These are phyloP conservation scores for Perkinsus olseni DNA, from an alignment of 169 alveolate genomes.

Conservation along the genomic window DNA sequence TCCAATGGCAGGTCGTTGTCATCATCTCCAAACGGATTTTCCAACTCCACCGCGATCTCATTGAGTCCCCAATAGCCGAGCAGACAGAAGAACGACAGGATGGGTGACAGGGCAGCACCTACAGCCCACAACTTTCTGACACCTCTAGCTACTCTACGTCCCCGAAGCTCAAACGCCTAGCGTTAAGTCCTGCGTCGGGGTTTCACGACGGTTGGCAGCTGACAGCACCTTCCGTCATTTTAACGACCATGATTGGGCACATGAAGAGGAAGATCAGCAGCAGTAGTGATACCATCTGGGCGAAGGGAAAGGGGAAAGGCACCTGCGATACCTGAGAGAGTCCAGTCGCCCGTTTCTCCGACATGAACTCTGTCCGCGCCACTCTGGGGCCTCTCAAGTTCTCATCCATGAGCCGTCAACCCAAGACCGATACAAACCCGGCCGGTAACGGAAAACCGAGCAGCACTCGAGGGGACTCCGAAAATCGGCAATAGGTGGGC, in stretches of 20 bases:
- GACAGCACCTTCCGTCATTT: not conserved
- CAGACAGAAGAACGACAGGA: not conserved
- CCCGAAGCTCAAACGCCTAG: too few species aligned
- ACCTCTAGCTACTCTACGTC: too few species aligned
- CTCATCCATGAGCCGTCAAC: too few species aligned
- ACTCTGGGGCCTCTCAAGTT: too few species aligned
- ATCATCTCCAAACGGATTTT: constrained; percentile 11
- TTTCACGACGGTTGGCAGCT: too few species aligned
- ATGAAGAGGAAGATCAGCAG: not conserved
- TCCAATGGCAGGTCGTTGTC: constrained; percentile 8
- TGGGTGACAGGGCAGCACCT: not conserved
- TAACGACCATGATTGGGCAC: not conserved
- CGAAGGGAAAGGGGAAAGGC: not conserved
- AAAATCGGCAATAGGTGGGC: too few species aligned
- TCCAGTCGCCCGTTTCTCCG: not conserved
- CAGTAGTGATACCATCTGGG: not conserved
- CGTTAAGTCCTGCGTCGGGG: too few species aligned
- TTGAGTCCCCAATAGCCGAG: constrained; percentile 5
- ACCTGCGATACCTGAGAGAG: not conserved
- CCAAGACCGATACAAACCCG: too few species aligned
- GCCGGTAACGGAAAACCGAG: too few species aligned
- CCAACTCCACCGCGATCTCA: constrained; percentile 2
- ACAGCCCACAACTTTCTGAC: too few species aligned
- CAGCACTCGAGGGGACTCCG: too few species aligned
- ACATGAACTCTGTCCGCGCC: too few species aligned